These are phyloP conservation scores for Phytophthora pluvialis DNA, from an alignment of 352 stramenopile genomes.

Conservation along the genomic window DNA sequence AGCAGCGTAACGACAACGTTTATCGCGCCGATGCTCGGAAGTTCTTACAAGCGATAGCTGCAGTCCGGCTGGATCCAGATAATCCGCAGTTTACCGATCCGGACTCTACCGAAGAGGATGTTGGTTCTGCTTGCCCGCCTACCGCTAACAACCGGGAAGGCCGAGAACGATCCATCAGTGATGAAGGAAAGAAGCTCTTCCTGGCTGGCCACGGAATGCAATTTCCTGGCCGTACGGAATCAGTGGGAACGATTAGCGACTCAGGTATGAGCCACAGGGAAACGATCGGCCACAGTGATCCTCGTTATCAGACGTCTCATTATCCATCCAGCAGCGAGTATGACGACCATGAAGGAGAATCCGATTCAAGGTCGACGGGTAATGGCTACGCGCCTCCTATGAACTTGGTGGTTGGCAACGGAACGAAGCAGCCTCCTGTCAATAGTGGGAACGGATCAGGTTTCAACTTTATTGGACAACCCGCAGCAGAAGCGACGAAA, in stretches of 20 bases:
- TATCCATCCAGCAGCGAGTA: slow-evolving; percentile 65
- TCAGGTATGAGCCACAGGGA: slow-evolving; percentile 30
- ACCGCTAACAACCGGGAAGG: slow-evolving; percentile 73
- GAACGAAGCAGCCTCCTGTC: slow-evolving; percentile 29
- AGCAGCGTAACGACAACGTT: slow-evolving; percentile 84
- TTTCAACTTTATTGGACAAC: slow-evolving; percentile 44
- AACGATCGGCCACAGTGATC: slow-evolving; percentile 43
- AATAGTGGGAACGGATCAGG: slow-evolving; percentile 31
- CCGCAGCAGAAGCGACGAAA: slow-evolving; percentile 20
- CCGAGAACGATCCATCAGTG: slow-evolving; percentile 78
- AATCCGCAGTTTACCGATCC: slow-evolving; percentile 78
- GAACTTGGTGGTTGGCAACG: slow-evolving; percentile 30
- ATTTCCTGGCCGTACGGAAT: slow-evolving; percentile 32
- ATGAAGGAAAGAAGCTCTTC: slow-evolving; percentile 88
- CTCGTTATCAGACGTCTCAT: slow-evolving; percentile 50
- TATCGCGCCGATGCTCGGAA: slow-evolving; percentile 84
- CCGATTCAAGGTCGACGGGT: slow-evolving; percentile 52
- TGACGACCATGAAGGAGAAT: slow-evolving; percentile 60
- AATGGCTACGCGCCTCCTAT: slow-evolving; percentile 56
- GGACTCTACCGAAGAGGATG: slow-evolving; percentile 61
- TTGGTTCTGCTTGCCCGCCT: slow-evolving; percentile 57
- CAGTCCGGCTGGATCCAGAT: slow-evolving; percentile 77
- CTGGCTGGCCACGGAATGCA: slow-evolving; percentile 55
- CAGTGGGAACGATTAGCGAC: slow-evolving; percentile 40
- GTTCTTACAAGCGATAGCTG: slow-evolving; percentile 83